Percentiles rank a stretch among this genome's conserved stretches.
These are phyloP conservation scores for Diaporthe aspalathi DNA, from an alignment of 2,329 filamentous ascomycete genomes.

Conservation along the genomic window DNA sequence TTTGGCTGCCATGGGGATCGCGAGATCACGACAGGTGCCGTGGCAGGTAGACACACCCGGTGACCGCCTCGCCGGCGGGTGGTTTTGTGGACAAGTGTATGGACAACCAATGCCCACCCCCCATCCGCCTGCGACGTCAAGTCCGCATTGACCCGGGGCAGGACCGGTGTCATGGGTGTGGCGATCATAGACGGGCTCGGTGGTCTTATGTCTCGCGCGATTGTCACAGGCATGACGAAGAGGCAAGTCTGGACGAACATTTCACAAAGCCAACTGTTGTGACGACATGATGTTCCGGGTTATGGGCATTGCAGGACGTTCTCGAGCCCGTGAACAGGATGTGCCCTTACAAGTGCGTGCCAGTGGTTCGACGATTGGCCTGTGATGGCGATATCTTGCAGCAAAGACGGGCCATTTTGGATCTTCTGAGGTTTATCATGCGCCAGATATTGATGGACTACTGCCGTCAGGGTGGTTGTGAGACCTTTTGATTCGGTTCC, in stretches of 20 bases:
- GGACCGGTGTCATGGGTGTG: constrained; percentile 17
- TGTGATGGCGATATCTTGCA: not conserved
- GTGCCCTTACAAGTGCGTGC: not conserved
- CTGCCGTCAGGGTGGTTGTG: not conserved
- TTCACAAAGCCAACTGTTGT: not conserved
- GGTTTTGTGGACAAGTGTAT: not conserved
- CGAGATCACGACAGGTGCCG: not conserved
- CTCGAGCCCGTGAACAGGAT: not conserved
- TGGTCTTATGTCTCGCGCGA: constrained; percentile 7
- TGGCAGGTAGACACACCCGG: constrained; percentile 9
- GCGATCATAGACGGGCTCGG: constrained; percentile 4
- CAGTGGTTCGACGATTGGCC: no score
- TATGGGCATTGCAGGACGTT: not conserved
- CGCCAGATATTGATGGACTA: not conserved
- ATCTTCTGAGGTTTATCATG: not conserved
- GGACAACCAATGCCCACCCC: not conserved
- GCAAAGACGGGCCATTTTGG: not conserved
- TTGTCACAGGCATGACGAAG: not conserved
- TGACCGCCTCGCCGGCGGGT: constrained; percentile 12
- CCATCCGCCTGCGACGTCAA: not conserved
- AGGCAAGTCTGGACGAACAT: constrained; percentile 23
- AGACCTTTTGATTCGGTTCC: not conserved
- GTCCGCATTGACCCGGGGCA: constrained; percentile 8
- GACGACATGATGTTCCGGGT: constrained; percentile 20
- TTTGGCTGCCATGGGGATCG: constrained; percentile 4